phyloP scores from a whole-genome alignment of 139 green algal species.

The Closterium sp. region DNA sequence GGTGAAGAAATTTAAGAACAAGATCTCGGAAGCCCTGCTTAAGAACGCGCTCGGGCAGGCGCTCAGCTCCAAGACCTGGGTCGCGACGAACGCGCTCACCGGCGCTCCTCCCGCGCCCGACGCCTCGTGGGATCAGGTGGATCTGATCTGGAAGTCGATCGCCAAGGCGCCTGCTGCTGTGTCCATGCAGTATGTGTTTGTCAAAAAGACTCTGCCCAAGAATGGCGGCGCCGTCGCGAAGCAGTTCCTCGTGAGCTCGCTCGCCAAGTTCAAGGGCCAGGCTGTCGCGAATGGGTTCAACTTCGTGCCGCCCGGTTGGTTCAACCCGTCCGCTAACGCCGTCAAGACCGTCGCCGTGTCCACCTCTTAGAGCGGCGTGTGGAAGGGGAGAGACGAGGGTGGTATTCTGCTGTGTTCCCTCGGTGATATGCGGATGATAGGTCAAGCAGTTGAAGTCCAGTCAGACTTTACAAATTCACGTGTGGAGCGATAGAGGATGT shows the following conservation, averaged over 20 bases:
- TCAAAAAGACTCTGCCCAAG: neutral
- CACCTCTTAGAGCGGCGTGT: neutral
- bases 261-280: neutral
- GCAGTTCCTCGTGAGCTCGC: neutral
- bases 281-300: neutral
- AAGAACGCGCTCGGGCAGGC: neutral
- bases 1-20: neutral
- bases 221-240: neutral
- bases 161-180: neutral
- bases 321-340: neutral
- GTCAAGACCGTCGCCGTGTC: neutral
- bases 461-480: no score
- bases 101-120: neutral
- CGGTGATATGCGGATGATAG: no score
- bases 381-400: neutral
- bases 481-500: no score
- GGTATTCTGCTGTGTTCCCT: no score
- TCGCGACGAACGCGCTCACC: neutral
- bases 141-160: neutral
- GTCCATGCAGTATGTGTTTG: neutral
- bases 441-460: no score
- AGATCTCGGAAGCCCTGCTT: neutral
- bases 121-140: neutral
- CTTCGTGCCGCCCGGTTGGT: neutral
- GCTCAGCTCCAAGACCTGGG: neutral